These are phyloP conservation scores for Dactylellina sp. DNA, from an alignment of 2,329 filamentous ascomycete genomes.

Conservation along the genomic window DNA sequence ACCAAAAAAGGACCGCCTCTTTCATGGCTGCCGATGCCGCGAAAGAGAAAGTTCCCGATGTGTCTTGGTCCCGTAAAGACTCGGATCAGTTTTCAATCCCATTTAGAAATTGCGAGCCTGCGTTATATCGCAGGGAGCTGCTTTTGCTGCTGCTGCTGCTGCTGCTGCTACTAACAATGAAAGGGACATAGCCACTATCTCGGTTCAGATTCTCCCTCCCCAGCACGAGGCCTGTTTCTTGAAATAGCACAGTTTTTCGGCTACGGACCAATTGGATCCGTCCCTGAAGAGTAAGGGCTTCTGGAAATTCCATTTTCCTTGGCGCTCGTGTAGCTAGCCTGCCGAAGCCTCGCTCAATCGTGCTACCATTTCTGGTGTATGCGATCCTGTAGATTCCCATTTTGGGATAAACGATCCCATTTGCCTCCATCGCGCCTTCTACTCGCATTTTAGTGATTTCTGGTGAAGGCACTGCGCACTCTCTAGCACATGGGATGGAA, in stretches of 20 bases:
- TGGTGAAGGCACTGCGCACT: constrained; percentile 37
- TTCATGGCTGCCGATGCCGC: constrained; percentile 15
- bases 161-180: constrained; percentile 19
- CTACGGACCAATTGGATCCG: constrained; percentile 34
- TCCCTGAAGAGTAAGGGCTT: constrained; percentile 32
- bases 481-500: constrained; percentile 1
- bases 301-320: constrained; percentile 44
- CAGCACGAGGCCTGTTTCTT: constrained; percentile 35
- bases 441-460: constrained; percentile 37
- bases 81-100: constrained; percentile 1
- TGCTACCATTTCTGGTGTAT: constrained; percentile 48
- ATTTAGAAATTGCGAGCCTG: constrained; percentile 49
- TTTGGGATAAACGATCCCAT: constrained; percentile 53
- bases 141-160: too few relatives aligned
- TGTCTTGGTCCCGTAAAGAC: constrained; percentile 13
- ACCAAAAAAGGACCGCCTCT: constrained; percentile 5
- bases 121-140: constrained; percentile 41
- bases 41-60: constrained; percentile 25
- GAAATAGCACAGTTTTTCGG: constrained; percentile 52
- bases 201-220: constrained; percentile 36
- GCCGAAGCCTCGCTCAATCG: constrained; percentile 20
- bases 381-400: constrained; percentile 48
- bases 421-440: constrained; percentile 20
- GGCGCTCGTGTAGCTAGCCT: constrained; percentile 13
- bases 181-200: constrained; percentile 55